These are phyloP conservation scores for Amphichorda felina DNA, from an alignment of 2,329 filamentous ascomycete species.

Conservation along the genomic window DNA sequence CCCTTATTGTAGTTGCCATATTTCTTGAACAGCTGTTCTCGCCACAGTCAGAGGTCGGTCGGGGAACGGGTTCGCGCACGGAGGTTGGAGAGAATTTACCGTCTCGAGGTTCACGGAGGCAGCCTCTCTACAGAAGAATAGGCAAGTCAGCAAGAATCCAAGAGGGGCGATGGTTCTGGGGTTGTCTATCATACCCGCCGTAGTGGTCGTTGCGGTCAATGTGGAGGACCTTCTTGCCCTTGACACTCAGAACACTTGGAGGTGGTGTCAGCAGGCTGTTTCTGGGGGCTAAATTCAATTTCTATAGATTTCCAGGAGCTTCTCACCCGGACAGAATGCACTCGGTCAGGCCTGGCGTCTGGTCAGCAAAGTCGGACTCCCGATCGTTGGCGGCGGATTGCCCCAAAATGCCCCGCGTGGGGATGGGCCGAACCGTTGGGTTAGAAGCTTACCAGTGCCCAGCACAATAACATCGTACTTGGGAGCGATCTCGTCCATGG, in stretches of 20 bases:
- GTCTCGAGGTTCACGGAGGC: constrained; percentile 95
- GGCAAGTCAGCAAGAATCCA: constrained; percentile 13
- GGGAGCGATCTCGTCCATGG: constrained; percentile 95
- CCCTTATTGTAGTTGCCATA: constrained; percentile 72
- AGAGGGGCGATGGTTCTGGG: neutral
- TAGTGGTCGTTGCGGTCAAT: constrained; percentile 99
- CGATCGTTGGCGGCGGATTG: too few species aligned
- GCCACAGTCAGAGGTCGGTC: constrained; percentile 8
- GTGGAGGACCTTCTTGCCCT: constrained; percentile 98
- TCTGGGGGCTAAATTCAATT: too few species aligned
- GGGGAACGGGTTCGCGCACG: constrained; percentile 1
- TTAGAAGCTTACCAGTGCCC: constrained; percentile 67
- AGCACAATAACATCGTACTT: constrained; percentile 99
- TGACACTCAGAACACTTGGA: constrained; percentile 80
- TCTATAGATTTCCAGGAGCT: too few species aligned
- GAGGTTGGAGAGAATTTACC: constrained; percentile 35
- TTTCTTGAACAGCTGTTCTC: constrained; percentile 78
- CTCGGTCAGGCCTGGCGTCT: constrained; percentile 73
- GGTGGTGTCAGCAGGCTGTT: too few species aligned
- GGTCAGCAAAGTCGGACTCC: constrained; percentile 11
- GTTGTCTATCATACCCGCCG: constrained; percentile 62
- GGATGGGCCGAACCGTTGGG: neutral
- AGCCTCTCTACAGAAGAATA: constrained; percentile 50
- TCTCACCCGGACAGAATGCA: constrained; percentile 93
- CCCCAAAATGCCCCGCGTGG: constrained; percentile 3